These are phyloP conservation scores for Austroboletus rostrupii DNA, from an alignment of 1,284 basidiomycete genomes.

Conservation along the genomic window DNA sequence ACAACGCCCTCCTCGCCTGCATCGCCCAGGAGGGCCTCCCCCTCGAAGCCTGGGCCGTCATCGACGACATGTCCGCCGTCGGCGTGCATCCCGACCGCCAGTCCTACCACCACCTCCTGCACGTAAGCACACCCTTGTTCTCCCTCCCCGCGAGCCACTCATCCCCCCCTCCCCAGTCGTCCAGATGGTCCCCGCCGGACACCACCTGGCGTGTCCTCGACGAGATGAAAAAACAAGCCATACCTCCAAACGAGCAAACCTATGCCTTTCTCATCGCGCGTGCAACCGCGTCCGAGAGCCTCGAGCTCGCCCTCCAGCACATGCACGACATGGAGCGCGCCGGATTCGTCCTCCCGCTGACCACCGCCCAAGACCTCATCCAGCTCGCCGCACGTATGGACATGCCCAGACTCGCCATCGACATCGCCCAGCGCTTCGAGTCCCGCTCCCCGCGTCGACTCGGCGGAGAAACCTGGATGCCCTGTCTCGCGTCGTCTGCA, in stretches of 20 bases:
- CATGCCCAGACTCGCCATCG: constrained; percentile 62
- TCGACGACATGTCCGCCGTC: constrained; percentile 66
- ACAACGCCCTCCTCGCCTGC: constrained; percentile 51
- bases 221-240: constrained; percentile 45
- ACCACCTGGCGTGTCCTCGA: constrained; percentile 34
- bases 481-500: constrained; percentile 55
- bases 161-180: constrained; percentile 30
- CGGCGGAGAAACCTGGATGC: constrained; percentile 52
- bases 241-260: constrained; percentile 49
- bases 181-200: constrained; percentile 28
- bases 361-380: constrained; percentile 48
- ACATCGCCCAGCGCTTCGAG: constrained; percentile 61
- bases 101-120: constrained; percentile 63
- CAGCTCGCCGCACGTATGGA: constrained; percentile 44
- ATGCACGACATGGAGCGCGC: constrained; percentile 48
- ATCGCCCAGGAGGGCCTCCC: constrained; percentile 40
- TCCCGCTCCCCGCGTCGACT: constrained; percentile 48
- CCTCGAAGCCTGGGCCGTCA: constrained; percentile 61
- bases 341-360: constrained; percentile 46
- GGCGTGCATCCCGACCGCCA: constrained; percentile 54
- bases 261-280: constrained; percentile 53
- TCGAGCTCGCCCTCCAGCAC: constrained; percentile 61
- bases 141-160: constrained; percentile 2
- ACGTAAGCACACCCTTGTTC: constrained; percentile 37
- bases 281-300: constrained; percentile 42